Evolutionary conservation across 495 filamentous ascomycete genomes (phyloP), one percentile per base, ranked within the genome.

Genomic region (Tuber brumale): DNA sequence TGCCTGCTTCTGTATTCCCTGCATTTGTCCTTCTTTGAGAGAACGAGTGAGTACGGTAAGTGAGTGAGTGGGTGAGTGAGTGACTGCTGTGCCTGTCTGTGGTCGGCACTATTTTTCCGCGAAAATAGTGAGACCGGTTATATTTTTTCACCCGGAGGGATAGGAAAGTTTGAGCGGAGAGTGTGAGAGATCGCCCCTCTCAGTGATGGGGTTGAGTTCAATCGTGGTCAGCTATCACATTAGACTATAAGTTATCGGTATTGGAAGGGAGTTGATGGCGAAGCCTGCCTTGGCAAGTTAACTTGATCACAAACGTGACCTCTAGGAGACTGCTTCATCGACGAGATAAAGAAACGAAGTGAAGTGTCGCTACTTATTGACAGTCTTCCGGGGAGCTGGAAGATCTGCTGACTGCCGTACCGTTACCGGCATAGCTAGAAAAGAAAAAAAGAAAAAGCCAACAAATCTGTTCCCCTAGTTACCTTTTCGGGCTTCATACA

Each of bases 1-100:
- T 79, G 77, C 77, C 77, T 79, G 77, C 77, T 41, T 74, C 75
- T 79, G 41, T 72, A 76, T 70, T 41, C 75, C 75, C 75, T 76
- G 75, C 61, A 76, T 72, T 43, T 76, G 48, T 42, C 37, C 70
- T 44, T 12, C 61, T 57, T 69, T 70, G 71, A 70, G 75, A 39
- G 71, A 76, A 27, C 42, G 71, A 37, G 35, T 70, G 70, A 76
- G n/a, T n/a, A n/a, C n/a, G n/a, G n/a, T n/a, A n/a, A n/a, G 35
- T 73, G 70, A 76, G 41, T 71, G 57, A 45, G 43, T 73, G 71
- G 23, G 35, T 73, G 70, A 76, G 41, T 71, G 57, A 45, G 43
- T 73, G 71, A 66, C 31, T 46, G 57, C 75, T 76, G 42, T 73
- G 73, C 75, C 75, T 79, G 42, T 77, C 61, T 74, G 48, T 74